A percentile compares a stretch with the other conserved stretches of the same genome.
Evolutionary conservation across 192 early-diverging fungal genomes (phyloP).

Genomic region (Podila horticola): DNA sequence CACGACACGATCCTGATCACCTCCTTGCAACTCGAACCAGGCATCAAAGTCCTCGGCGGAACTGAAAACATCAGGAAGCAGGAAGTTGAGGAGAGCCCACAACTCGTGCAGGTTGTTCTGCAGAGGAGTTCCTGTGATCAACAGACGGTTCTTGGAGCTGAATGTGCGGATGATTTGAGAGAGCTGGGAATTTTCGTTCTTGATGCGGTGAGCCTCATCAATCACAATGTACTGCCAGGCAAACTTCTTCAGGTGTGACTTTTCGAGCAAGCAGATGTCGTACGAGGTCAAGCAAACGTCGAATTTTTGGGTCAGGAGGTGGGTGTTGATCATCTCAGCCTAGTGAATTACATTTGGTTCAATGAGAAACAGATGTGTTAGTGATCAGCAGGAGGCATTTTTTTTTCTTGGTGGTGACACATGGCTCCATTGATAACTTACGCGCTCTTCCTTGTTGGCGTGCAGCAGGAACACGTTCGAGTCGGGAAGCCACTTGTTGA

Average conservation of each 20-base stretch:
- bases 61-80: conserved; percentile 97
- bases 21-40: conserved; percentile 88
- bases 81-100: conserved; percentile 98
- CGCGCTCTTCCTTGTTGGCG: conserved; percentile 87
- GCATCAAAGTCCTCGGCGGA: conserved; percentile 93
- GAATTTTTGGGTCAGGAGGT: conserved; percentile 72
- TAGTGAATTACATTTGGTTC: conserved; percentile 11
- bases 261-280: conserved; percentile 95
- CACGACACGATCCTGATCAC: conserved; percentile 74
- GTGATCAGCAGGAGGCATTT: background rate
- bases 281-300: conserved; percentile 97
- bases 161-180: conserved; percentile 95
- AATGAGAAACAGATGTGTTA: conserved; percentile 1
- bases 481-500: conserved; percentile 91
- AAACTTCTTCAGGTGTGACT: conserved; percentile 84
- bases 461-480: conserved; percentile 91
- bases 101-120: conserved; percentile 99
- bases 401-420: too few species aligned
- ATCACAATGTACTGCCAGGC: conserved; percentile 93
- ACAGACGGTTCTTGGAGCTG: conserved; percentile 84
- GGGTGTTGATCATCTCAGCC: conserved; percentile 64
- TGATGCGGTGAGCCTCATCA: conserved; percentile 98
- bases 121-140: conserved; percentile 96
- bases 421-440: conserved; percentile 35
- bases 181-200: conserved; percentile 97